Evolutionary conservation across 768 basidiomycete species (phyloP).

Genomic region (Russula compacta): DNA sequence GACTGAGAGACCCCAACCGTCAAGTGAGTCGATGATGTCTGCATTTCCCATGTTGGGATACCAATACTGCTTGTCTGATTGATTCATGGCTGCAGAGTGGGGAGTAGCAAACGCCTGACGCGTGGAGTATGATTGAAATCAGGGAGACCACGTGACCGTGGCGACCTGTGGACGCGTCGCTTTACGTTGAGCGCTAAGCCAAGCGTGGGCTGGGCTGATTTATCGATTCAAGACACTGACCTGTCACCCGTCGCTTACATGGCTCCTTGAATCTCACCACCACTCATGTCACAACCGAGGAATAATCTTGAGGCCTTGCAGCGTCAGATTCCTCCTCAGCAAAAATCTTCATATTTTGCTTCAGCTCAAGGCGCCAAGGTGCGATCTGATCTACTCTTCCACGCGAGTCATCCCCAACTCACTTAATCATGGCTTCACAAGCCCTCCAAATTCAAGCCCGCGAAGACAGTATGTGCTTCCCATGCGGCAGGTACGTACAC

Average conservation of each 20-base stretch:
- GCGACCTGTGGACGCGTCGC: conserved; percentile 1
- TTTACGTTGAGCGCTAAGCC: not conserved
- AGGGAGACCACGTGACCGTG: not conserved
- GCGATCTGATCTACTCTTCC: not conserved
- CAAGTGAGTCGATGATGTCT: conserved; percentile 57
- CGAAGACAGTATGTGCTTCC: conserved; percentile 3
- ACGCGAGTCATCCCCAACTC: not conserved
- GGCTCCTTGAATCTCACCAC: not conserved
- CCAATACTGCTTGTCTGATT: conserved; percentile 32
- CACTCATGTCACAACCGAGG: conserved; percentile 19
- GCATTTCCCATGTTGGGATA: conserved; percentile 57
- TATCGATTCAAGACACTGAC: conserved; percentile 3
- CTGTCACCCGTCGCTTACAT: not conserved
- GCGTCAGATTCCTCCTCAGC: conserved; percentile 7
- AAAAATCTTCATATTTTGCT: conserved; percentile 8
- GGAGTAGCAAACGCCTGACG: not conserved
- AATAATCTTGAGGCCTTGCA: conserved; percentile 21
- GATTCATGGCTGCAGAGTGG: conserved; percentile 4
- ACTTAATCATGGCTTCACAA: not conserved
- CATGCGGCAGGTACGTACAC: not conserved
- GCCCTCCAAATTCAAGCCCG: conserved; percentile 20
- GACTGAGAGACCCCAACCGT: conserved; percentile 60
- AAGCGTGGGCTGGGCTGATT: not conserved
- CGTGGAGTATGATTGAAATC: not conserved
- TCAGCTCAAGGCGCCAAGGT: conserved; percentile 12